Evolutionary conservation across 2,329 filamentous ascomycete genomes (phyloP).

Genomic region (Botryotinia globosa): DNA sequence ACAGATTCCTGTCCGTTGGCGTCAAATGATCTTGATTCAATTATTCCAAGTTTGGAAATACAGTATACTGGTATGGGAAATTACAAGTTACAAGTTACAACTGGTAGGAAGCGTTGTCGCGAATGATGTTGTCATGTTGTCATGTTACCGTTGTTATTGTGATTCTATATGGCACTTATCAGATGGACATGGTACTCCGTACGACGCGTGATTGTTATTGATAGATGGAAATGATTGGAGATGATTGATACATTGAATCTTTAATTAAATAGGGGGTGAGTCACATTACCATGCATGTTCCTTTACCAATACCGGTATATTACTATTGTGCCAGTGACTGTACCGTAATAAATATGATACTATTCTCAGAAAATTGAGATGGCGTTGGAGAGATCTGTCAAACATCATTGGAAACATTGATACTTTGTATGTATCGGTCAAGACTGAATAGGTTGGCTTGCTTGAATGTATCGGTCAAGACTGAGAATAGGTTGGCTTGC

Average conservation of each 20-base stretch:
- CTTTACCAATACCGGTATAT: background rate
- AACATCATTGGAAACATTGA: background rate
- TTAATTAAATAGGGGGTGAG: background rate
- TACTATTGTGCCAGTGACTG: background rate
- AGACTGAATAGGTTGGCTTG: background rate
- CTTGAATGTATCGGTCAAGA: background rate
- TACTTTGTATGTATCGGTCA: background rate
- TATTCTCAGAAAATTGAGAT: slow-evolving; percentile 9
- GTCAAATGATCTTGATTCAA: background rate
- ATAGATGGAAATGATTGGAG: background rate
- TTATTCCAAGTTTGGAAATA: background rate
- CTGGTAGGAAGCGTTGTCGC: background rate
- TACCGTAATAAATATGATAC: background rate
- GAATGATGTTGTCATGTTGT: too few relatives aligned
- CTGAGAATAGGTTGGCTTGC: background rate
- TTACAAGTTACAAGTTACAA: too few relatives aligned
- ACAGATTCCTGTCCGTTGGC: background rate
- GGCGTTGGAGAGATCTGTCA: background rate
- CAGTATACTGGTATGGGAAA: background rate
- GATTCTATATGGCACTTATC: background rate
- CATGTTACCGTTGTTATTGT: background rate
- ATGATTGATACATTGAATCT: background rate
- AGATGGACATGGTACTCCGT: background rate
- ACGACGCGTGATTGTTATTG: background rate
- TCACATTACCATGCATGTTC: background rate